Percentiles rank a stretch among this genome's conserved stretches.
These are phyloP conservation scores for Coniochaeta sp. DNA, from an alignment of 2,329 filamentous ascomycete genomes.

Conservation along the genomic window DNA sequence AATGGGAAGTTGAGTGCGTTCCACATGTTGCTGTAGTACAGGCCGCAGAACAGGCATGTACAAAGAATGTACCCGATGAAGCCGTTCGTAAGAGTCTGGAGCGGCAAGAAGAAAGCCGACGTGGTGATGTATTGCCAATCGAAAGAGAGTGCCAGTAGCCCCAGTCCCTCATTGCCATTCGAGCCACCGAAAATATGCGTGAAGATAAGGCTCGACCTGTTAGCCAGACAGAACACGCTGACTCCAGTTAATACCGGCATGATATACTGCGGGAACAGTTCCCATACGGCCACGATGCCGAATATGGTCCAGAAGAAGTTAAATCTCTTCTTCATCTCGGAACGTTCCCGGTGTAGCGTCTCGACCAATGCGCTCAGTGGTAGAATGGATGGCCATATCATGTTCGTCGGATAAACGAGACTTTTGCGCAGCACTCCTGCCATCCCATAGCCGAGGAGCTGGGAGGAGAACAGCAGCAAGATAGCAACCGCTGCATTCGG, in stretches of 20 bases:
- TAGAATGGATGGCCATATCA: constrained; percentile 33
- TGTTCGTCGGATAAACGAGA: constrained; percentile 39
- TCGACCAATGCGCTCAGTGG: constrained; percentile 16
- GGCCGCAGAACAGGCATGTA: constrained; percentile 24
- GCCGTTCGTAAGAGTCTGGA: constrained; percentile 27
- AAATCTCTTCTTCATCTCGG: constrained; percentile 28
- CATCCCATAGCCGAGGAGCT: constrained; percentile 40
- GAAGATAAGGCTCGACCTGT: constrained; percentile 31
- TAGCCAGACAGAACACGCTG: constrained; percentile 37
- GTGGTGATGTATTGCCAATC: constrained; percentile 36
- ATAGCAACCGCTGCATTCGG: constrained; percentile 31
- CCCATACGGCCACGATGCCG: constrained; percentile 34
- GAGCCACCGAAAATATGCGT: constrained; percentile 43
- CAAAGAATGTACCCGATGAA: constrained; percentile 26
- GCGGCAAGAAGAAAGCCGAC: constrained; percentile 25
- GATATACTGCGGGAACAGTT: constrained; percentile 38
- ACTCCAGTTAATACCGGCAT: constrained; percentile 31
- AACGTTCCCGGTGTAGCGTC: constrained; percentile 17
- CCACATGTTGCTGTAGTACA: constrained; percentile 35
- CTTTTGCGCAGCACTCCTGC: constrained; percentile 37
- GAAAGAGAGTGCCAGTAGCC: constrained; percentile 27
- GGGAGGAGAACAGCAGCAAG: constrained; percentile 38
- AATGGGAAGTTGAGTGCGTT: constrained; percentile 20
- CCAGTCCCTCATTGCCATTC: constrained; percentile 25
- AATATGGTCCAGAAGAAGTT: constrained; percentile 32